Conservation (phyloP, 495 filamentous ascomycete genomes). For the Trichoderma virens region DNA sequence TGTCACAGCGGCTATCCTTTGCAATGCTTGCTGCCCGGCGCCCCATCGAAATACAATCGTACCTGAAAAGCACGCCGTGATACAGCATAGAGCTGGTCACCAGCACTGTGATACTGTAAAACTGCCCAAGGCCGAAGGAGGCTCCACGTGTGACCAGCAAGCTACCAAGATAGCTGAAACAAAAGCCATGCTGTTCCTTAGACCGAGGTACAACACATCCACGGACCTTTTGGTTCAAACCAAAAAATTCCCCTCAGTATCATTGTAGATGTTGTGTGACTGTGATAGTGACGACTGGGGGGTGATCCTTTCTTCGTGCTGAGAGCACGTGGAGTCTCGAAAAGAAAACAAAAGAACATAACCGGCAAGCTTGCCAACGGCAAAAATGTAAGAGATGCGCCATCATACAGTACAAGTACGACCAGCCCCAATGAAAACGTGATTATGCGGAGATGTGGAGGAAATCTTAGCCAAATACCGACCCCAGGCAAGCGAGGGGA, state of each 20-base stretch:
- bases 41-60: neutral
- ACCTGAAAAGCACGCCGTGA: neutral
- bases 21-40: neutral
- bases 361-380: neutral
- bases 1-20: neutral
- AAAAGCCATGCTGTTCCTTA: neutral
- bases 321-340: neutral
- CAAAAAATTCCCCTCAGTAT: neutral
- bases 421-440: too few species aligned
- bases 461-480: neutral
- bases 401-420: too few species aligned
- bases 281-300: neutral
- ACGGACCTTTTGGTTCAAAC: neutral
- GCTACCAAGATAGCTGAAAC: neutral
- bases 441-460: neutral
- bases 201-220: neutral
- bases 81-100: neutral
- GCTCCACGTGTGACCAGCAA: neutral
- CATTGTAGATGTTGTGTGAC: neutral
- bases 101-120: neutral
- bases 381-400: neutral
- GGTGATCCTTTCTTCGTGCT: neutral
- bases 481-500: neutral
- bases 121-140: neutral
- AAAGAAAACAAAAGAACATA: neutral